phyloP scores from a whole-genome alignment of 495 filamentous ascomycete species.

The Rhypophila decipiens region DNA sequence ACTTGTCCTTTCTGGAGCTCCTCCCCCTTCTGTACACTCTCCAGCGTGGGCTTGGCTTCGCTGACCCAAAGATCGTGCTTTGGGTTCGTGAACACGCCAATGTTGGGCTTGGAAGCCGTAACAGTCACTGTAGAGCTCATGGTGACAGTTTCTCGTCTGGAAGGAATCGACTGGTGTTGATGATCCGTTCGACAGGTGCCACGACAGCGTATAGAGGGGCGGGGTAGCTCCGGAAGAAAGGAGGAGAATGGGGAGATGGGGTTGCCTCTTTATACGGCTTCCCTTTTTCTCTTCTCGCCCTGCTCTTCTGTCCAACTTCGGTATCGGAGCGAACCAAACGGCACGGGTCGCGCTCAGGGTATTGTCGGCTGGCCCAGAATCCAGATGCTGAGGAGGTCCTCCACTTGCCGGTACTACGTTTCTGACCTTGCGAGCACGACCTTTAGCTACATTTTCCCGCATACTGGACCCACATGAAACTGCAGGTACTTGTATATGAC shows the following conservation, averaged over 20 bases:
- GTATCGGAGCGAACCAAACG: neutral
- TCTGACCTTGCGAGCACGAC: neutral
- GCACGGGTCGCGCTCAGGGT: neutral
- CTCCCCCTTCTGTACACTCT: conserved; percentile 64
- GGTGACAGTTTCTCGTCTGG: neutral
- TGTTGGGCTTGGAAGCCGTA: conserved; percentile 63
- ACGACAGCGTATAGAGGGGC: neutral
- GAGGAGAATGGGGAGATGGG: neutral
- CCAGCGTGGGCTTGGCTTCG: conserved; percentile 65
- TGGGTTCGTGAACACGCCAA: conserved; percentile 93
- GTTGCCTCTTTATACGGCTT: neutral
- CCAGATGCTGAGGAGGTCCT: neutral
- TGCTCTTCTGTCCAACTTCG: neutral
- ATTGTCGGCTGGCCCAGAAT: no score
- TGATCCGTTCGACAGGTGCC: neutral
- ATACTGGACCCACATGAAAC: neutral
- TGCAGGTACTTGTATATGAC: neutral
- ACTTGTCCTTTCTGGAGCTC: conserved; percentile 74
- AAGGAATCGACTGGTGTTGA: neutral
- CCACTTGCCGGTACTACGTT: neutral
- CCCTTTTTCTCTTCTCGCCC: neutral
- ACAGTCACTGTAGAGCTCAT: conserved; percentile 2
- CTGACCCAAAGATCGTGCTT: conserved; percentile 86
- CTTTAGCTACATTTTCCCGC: neutral
- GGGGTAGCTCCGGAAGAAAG: neutral